Evolutionary conservation across 75 land plant genomes (phyloP).

Genomic region (Sequoia sempervirens): DNA sequence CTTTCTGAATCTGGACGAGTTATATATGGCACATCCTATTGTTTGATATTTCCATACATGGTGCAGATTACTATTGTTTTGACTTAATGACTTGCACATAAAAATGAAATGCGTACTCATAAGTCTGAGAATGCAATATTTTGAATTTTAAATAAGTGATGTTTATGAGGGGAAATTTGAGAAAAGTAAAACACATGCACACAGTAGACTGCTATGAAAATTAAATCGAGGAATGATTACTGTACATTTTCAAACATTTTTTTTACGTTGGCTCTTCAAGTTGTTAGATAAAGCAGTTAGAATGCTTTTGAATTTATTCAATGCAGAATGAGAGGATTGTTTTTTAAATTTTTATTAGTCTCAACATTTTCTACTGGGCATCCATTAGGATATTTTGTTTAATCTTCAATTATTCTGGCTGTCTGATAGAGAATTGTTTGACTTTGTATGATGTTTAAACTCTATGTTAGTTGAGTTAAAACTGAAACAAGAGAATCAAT

Average conservation of each 20-base stretch:
- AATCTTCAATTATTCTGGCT: no score
- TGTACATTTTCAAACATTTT: neutral
- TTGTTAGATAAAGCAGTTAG: neutral
- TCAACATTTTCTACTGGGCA: neutral
- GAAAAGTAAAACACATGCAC: neutral
- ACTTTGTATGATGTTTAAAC: no score
- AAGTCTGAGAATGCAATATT: neutral
- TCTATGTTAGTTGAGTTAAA: neutral
- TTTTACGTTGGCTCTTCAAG: neutral
- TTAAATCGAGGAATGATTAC: neutral
- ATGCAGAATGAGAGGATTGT: neutral
- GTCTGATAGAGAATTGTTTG: no score
- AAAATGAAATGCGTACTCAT: neutral
- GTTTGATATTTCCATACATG: neutral
- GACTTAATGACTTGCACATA: neutral
- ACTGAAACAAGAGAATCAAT: neutral
- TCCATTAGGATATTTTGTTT: neutral
- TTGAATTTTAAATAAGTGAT: neutral
- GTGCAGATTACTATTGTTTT: neutral
- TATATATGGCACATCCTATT: slow-evolving; percentile 8
- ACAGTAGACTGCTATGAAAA: neutral
- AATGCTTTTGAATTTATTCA: neutral
- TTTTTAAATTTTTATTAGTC: neutral
- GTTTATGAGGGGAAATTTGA: neutral
- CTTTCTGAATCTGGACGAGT: slow-evolving; percentile 99